Evolutionary conservation across 345 rosid genomes (phyloP).

Genomic region (Sonneratia caseolaris): DNA sequence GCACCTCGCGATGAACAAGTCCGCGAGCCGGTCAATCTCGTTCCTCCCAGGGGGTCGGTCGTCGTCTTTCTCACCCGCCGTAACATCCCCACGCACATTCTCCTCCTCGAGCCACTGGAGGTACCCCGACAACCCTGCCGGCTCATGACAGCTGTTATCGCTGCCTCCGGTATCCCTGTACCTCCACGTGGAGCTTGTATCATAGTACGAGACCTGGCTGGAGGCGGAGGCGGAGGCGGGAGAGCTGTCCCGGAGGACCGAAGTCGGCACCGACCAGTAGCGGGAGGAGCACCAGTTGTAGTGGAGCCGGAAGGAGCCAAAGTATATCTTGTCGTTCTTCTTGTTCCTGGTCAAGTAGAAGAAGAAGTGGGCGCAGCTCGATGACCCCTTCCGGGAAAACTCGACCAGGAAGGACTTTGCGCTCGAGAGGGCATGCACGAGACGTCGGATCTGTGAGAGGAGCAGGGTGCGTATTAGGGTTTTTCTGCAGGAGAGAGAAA

Average conservation of each 20-base stretch:
- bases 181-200: background rate
- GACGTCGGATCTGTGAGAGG: slow-evolving; percentile 42
- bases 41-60: slow-evolving; percentile 17
- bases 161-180: background rate
- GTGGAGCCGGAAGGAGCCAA: slow-evolving; percentile 27
- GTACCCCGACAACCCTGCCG: slow-evolving; percentile 47
- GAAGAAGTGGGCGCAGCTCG: slow-evolving; percentile 19
- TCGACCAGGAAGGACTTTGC: slow-evolving; percentile 44
- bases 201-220: background rate
- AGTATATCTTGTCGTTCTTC: slow-evolving; percentile 30
- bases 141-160: background rate
- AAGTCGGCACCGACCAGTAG: slow-evolving; percentile 5
- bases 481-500: slow-evolving; percentile 36
- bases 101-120: slow-evolving; percentile 57
- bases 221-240: background rate
- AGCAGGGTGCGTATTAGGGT: slow-evolving; percentile 48
- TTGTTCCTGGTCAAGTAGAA: slow-evolving; percentile 31
- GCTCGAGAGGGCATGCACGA: slow-evolving; percentile 39
- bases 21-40: slow-evolving; percentile 78
- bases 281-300: slow-evolving; percentile 14
- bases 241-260: background rate
- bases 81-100: slow-evolving; percentile 11
- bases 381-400: slow-evolving; percentile 29
- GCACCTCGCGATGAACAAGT: slow-evolving; percentile 67
- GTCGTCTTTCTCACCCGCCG: background rate